Percentiles rank a stretch among this genome's conserved stretches.
Conservation (phyloP, 163 green algal genomes). For the Chlamydomonas reinhardtii region DNA sequence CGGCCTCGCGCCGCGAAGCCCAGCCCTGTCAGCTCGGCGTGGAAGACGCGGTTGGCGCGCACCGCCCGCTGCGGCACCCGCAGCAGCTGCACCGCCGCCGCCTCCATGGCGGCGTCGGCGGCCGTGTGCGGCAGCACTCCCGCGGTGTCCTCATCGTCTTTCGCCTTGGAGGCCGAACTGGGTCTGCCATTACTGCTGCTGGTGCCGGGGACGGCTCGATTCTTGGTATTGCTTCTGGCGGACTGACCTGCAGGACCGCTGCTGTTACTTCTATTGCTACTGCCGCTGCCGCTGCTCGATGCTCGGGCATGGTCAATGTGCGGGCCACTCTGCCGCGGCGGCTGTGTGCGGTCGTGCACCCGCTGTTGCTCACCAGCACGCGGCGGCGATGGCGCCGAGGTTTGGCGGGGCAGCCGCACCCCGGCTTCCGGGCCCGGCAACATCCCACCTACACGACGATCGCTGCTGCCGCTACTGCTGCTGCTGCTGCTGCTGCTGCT, state of each 20-base stretch:
- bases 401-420: too few species aligned
- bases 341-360: background rate
- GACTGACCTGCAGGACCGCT: background rate
- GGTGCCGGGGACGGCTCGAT: too few species aligned
- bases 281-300: too few species aligned
- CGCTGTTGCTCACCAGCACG: too few species aligned
- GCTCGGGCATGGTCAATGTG: too few species aligned
- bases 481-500: background rate
- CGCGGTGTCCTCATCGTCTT: too few species aligned
- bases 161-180: background rate
- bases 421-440: too few species aligned
- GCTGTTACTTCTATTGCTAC: background rate
- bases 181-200: background rate
- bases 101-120: background rate
- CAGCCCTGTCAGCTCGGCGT: constrained; percentile 2
- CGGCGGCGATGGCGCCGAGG: too few species aligned
- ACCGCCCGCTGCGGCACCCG: background rate
- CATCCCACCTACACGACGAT: too few species aligned
- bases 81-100: constrained; percentile 2
- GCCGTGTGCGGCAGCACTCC: background rate
- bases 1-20: too few species aligned
- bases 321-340: background rate
- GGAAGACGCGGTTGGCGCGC: background rate
- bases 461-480: too few species aligned
- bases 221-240: too few species aligned